Conservation (phyloP, 148 eudicot species). For the Cornus controversa region DNA sequence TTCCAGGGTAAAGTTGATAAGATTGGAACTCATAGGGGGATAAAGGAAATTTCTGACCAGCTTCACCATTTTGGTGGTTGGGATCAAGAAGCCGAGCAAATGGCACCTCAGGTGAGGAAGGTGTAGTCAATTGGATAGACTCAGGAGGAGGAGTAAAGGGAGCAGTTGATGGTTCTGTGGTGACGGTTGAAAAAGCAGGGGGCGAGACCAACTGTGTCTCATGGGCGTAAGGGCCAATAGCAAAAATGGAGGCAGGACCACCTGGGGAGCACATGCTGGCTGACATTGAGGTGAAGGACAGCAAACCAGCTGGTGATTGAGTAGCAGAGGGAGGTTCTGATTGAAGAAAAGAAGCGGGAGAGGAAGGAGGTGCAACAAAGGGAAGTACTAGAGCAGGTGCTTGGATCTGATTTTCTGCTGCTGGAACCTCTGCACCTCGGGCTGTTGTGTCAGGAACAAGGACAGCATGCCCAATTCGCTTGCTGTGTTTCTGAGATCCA, state of each 20-base stretch:
- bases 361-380: constrained; percentile 91
- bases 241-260: constrained; percentile 76
- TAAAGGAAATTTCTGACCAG: constrained; percentile 43
- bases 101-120: constrained; percentile 98
- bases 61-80: constrained; percentile 40
- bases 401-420: constrained; percentile 37
- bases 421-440: constrained; percentile 28
- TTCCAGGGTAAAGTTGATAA: constrained; percentile 82
- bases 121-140: constrained; percentile 86
- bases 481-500: constrained; percentile 58
- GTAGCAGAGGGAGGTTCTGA: constrained; percentile 83
- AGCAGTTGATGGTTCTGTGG: constrained; percentile 93
- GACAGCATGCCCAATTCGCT: constrained; percentile 67
- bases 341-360: constrained; percentile 91
- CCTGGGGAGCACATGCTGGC: constrained; percentile 69
- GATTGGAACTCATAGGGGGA: constrained; percentile 78
- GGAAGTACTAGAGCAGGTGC: constrained; percentile 50
- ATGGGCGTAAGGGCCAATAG: constrained; percentile 95
- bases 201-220: constrained; percentile 94
- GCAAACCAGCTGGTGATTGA: constrained; percentile 70
- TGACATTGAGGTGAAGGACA: constrained; percentile 57
- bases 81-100: constrained; percentile 87
- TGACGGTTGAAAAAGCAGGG: constrained; percentile 84
- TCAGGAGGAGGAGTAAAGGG: constrained; percentile 97
- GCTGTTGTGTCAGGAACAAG: constrained; percentile 71